Evolutionary conservation across 2,329 filamentous ascomycete genomes (phyloP).

Genomic region (Hypoxylon sp.): DNA sequence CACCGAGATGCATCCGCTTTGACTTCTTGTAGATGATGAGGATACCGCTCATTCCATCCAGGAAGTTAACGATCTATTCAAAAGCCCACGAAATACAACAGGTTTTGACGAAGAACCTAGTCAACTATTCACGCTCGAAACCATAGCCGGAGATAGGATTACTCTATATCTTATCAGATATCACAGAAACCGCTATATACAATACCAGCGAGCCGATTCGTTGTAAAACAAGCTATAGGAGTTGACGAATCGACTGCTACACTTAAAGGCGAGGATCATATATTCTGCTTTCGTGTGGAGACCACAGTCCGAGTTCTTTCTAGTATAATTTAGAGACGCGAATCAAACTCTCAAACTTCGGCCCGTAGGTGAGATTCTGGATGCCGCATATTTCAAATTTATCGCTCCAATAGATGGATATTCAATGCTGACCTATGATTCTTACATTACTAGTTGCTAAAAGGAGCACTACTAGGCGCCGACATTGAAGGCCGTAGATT

Average conservation of each 20-base stretch:
- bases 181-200: background rate
- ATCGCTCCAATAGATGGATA: background rate
- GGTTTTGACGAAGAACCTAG: background rate
- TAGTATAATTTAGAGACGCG: no score
- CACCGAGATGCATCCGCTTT: no score
- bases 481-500: constrained; percentile 1
- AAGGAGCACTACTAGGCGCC: background rate
- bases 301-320: no score
- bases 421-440: background rate
- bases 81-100: background rate
- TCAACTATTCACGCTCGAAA: background rate
- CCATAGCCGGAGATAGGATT: background rate
- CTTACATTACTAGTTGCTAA: background rate
- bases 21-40: no score
- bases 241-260: background rate
- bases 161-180: background rate
- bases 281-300: background rate
- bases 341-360: background rate
- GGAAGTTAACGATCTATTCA: background rate
- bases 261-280: background rate
- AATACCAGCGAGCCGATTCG: background rate
- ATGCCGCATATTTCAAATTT: background rate
- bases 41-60: background rate
- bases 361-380: background rate
- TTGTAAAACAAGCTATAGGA: background rate